A percentile compares a stretch with the other conserved stretches of the same genome.
Conservation (phyloP, 176 grass and related monocot genomes). For the Oryza coarctata region DNA sequence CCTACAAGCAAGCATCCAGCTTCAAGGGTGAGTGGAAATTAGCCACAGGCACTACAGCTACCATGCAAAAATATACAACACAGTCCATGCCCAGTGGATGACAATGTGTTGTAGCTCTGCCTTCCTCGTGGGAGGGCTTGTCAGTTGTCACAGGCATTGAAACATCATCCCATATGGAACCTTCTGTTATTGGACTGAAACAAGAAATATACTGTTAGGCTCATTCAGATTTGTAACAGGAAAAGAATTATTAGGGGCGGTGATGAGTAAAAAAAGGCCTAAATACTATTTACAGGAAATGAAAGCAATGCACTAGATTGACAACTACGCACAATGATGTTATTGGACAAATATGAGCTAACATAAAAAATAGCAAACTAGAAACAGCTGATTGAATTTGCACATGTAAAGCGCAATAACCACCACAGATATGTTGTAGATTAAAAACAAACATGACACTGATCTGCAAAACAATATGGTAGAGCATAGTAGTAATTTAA, state of each 20-base stretch:
- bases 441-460: conserved; percentile 1
- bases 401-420: not conserved
- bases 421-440: not conserved
- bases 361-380: not conserved
- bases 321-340: not conserved
- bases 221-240: not conserved
- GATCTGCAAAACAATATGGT: conserved; percentile 1
- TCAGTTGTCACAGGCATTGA: not conserved
- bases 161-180: not conserved
- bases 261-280: not conserved
- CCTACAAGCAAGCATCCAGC: conserved; percentile 8
- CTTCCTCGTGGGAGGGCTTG: not conserved
- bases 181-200: conserved; percentile 42
- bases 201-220: not conserved
- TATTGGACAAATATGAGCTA: conserved; percentile 7
- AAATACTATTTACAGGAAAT: not conserved
- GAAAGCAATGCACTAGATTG: not conserved
- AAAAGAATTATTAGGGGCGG: not conserved
- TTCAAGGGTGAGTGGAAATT: conserved; percentile 24
- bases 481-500: not conserved
- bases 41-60: not conserved
- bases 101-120: conserved; percentile 12
- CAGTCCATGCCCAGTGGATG: not conserved
- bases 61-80: conserved; percentile 30
- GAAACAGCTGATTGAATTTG: not conserved